Evolutionary conservation across 768 basidiomycete genomes (phyloP).

Genomic region (Naganishia vaughanmartiniae): DNA sequence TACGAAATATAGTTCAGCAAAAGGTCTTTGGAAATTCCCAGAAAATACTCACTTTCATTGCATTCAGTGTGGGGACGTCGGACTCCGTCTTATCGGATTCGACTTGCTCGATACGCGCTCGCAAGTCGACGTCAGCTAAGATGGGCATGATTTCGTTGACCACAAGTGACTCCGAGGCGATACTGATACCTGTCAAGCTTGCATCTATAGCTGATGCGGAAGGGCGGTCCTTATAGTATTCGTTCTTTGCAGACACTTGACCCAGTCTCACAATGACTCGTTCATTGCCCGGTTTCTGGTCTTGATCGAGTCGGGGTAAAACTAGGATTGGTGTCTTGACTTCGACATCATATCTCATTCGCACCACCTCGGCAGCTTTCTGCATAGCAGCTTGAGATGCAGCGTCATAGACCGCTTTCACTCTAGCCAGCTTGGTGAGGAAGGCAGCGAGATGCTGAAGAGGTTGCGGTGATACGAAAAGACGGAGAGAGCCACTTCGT

Average conservation of each 20-base stretch:
- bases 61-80: slow-evolving; percentile 55
- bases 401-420: slow-evolving; percentile 91
- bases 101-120: slow-evolving; percentile 66
- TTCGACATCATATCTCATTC: slow-evolving; percentile 87
- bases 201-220: slow-evolving; percentile 59
- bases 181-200: slow-evolving; percentile 75
- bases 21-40: background rate
- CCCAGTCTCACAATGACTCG: slow-evolving; percentile 77
- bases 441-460: slow-evolving; percentile 84
- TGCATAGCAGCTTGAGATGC: slow-evolving; percentile 91
- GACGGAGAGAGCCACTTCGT: slow-evolving; percentile 80
- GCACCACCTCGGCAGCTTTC: slow-evolving; percentile 69
- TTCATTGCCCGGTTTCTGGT: slow-evolving; percentile 62
- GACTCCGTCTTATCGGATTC: slow-evolving; percentile 59
- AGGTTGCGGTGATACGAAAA: slow-evolving; percentile 86
- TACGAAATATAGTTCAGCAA: slow-evolving; percentile 51
- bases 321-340: slow-evolving; percentile 89
- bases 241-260: slow-evolving; percentile 78
- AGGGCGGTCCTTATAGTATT: slow-evolving; percentile 58
- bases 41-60: slow-evolving; percentile 59
- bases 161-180: slow-evolving; percentile 61
- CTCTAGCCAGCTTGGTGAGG: slow-evolving; percentile 74
- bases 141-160: slow-evolving; percentile 65
- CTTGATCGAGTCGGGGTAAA: slow-evolving; percentile 62
- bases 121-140: slow-evolving; percentile 82